Evolutionary conservation across 768 basidiomycete genomes (phyloP).

Genomic region (Suillus ampliporus): DNA sequence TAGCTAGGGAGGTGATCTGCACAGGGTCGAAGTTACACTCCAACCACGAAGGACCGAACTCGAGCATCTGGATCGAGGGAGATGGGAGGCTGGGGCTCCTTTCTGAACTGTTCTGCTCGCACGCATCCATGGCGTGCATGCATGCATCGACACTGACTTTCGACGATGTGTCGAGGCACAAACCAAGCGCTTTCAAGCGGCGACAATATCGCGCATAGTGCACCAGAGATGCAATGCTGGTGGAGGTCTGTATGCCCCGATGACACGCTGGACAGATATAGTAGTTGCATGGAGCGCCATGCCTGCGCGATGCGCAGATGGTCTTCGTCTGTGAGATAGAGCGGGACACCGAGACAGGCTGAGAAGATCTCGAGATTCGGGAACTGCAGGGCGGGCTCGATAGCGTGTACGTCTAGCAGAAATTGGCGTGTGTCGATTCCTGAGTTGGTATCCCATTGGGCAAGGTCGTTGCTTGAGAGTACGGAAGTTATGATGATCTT

Average conservation of each 20-base stretch:
- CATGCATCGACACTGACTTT: slow-evolving; percentile 3
- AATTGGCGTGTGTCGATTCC: slow-evolving; percentile 2
- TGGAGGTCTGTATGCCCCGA: neutral
- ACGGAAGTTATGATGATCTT: slow-evolving; percentile 6
- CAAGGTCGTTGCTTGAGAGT: neutral
- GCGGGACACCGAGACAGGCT: slow-evolving; percentile 2
- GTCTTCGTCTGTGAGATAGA: slow-evolving; percentile 7
- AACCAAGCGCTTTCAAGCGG: neutral
- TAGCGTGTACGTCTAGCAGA: slow-evolving; percentile 5
- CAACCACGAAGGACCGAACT: slow-evolving; percentile 8
- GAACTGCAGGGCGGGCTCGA: slow-evolving; percentile 4
- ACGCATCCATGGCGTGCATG: neutral
- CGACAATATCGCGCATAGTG: slow-evolving; percentile 2
- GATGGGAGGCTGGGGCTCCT: neutral
- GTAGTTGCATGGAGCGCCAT: slow-evolving; percentile 2
- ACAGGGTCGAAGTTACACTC: slow-evolving; percentile 4
- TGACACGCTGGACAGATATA: slow-evolving; percentile 5
- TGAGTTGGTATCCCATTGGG: neutral
- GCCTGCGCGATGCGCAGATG: slow-evolving; percentile 1
- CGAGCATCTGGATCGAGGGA: slow-evolving; percentile 1
- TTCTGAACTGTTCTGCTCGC: neutral
- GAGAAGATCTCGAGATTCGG: slow-evolving; percentile 5
- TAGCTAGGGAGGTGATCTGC: neutral
- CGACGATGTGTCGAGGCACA: slow-evolving; percentile 4
- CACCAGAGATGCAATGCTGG: neutral